Conservation (phyloP, 1,284 basidiomycete species). For the Wolfiporia cocos region DNA sequence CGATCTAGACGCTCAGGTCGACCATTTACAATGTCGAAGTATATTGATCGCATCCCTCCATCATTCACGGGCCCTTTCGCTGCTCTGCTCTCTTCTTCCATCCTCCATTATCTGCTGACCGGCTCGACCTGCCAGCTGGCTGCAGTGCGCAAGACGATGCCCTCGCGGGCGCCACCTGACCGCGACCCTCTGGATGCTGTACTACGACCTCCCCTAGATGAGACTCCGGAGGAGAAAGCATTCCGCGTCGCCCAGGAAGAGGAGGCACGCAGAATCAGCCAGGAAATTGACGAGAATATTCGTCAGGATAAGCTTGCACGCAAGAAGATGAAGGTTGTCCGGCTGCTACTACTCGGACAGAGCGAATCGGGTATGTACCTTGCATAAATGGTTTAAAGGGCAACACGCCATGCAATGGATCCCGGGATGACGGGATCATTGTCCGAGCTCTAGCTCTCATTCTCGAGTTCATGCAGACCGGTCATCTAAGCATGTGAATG, state of each 20-base stretch:
- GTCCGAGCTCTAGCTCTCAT: too few species aligned
- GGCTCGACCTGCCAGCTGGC: conserved; percentile 31
- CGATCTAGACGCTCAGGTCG: background rate
- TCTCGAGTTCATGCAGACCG: too few species aligned
- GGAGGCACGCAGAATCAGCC: conserved; percentile 54
- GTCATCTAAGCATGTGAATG: too few species aligned
- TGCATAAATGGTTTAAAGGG: too few species aligned
- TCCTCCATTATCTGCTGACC: conserved; percentile 29
- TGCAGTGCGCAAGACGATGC: conserved; percentile 48
- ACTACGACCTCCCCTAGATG: conserved; percentile 55
- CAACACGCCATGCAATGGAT: too few species aligned
- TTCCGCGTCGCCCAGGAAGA: conserved; percentile 50
- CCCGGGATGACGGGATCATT: too few species aligned
- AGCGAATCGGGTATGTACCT: conserved; percentile 64
- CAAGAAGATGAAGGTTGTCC: conserved; percentile 57
- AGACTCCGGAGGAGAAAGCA: conserved; percentile 48
- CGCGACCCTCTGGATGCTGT: conserved; percentile 60
- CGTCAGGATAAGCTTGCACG: conserved; percentile 22
- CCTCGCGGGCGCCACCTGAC: conserved; percentile 37
- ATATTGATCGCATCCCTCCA: background rate
- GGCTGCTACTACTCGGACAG: conserved; percentile 64
- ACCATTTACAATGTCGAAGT: too few species aligned
- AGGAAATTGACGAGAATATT: conserved; percentile 52
- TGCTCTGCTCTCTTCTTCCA: conserved; percentile 6
- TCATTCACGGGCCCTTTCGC: background rate